Evolutionary conservation across 2,329 filamentous ascomycete genomes (phyloP).

Genomic region (Aspergillus proliferans): DNA sequence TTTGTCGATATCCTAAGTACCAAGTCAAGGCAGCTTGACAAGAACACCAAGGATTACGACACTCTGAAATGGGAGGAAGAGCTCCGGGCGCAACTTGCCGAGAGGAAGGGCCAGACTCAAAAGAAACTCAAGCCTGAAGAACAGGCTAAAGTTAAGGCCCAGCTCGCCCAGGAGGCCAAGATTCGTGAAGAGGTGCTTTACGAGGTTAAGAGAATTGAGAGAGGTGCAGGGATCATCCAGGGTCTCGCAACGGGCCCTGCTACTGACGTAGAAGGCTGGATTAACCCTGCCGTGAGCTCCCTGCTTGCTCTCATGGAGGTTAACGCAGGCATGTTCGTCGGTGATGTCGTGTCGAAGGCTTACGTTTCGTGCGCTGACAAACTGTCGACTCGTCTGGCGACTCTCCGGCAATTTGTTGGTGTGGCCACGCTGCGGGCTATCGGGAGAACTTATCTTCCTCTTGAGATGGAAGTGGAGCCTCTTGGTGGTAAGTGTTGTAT

Average conservation of each 20-base stretch:
- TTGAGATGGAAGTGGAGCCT: conserved; percentile 69
- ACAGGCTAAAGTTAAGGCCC: conserved; percentile 80
- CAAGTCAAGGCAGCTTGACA: conserved; percentile 69
- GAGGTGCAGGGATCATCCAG: conserved; percentile 79
- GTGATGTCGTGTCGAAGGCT: conserved; percentile 68
- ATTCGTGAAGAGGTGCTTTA: conserved; percentile 68
- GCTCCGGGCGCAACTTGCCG: conserved; percentile 74
- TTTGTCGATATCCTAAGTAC: conserved; percentile 89
- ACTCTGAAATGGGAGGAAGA: conserved; percentile 97
- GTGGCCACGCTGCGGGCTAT: conserved; percentile 77
- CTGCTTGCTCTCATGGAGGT: conserved; percentile 66
- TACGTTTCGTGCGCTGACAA: conserved; percentile 76
- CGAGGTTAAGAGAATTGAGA: conserved; percentile 64
- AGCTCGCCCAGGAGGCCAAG: conserved; percentile 76
- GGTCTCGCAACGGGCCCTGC: conserved; percentile 79
- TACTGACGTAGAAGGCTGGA: conserved; percentile 84
- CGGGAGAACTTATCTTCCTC: conserved; percentile 64
- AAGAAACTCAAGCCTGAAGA: conserved; percentile 91
- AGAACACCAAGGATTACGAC: conserved; percentile 91
- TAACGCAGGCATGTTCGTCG: conserved; percentile 74
- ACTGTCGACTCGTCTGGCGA: conserved; percentile 66
- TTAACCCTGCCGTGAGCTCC: conserved; percentile 69
- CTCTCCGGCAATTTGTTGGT: conserved; percentile 75
- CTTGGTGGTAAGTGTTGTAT: conserved; percentile 53
- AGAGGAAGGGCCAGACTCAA: conserved; percentile 77